phyloP scores from a whole-genome alignment of 768 basidiomycete genomes.

The Calocybe indica region DNA sequence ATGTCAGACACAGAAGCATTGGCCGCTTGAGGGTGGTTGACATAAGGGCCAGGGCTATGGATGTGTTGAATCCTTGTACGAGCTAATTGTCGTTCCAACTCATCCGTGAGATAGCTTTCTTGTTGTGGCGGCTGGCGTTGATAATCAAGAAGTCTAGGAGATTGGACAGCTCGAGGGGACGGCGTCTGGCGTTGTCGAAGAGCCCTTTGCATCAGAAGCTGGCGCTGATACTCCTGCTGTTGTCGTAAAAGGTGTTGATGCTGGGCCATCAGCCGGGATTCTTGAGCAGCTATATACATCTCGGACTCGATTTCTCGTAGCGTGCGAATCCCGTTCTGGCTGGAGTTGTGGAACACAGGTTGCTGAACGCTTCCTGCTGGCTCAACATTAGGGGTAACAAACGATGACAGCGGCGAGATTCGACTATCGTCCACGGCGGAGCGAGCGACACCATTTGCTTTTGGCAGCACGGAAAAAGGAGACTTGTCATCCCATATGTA shows the following conservation, averaged over 20 bases:
- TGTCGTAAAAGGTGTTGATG: slow-evolving; percentile 19
- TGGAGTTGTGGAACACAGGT: slow-evolving; percentile 23
- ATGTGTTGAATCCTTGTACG: slow-evolving; percentile 42
- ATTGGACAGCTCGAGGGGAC: slow-evolving; percentile 69
- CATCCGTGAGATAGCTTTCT: slow-evolving; percentile 54
- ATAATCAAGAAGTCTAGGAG: slow-evolving; percentile 75
- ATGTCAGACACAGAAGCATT: slow-evolving; percentile 43
- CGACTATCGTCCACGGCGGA: slow-evolving; percentile 20
- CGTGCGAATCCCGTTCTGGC: slow-evolving; percentile 46
- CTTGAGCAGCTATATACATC: slow-evolving; percentile 61
- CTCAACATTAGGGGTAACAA: slow-evolving; percentile 26
- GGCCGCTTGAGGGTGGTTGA: slow-evolving; percentile 38
- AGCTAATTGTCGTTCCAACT: slow-evolving; percentile 58
- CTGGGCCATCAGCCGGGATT: slow-evolving; percentile 20
- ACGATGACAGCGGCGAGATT: too few species aligned
- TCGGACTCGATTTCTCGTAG: slow-evolving; percentile 82
- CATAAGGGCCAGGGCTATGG: slow-evolving; percentile 19
- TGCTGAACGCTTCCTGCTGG: slow-evolving; percentile 23
- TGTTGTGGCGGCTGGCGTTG: slow-evolving; percentile 71
- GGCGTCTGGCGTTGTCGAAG: slow-evolving; percentile 52
- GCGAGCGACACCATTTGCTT: slow-evolving; percentile 43
- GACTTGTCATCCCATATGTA: slow-evolving; percentile 83
- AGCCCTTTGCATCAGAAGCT: slow-evolving; percentile 39
- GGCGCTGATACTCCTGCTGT: slow-evolving; percentile 44
- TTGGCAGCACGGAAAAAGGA: slow-evolving; percentile 62